A percentile compares a stretch with the other conserved stretches of the same genome.
phyloP scores from a whole-genome alignment of 148 eudicot species.

The Fagopyrum tataricum region DNA sequence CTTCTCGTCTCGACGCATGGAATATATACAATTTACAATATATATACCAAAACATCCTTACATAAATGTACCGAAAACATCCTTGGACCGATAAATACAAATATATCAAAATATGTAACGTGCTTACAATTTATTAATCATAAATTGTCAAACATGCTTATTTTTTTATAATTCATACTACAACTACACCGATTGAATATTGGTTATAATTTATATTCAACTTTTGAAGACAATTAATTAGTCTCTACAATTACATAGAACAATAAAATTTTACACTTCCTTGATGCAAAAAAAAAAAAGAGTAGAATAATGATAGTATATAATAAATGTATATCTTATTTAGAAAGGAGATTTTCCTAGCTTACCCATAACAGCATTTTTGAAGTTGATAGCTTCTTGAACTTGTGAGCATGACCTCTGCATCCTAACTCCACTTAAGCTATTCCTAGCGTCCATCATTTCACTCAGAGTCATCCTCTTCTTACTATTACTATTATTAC shows the following conservation, averaged over 20 bases:
- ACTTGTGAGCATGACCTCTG: slow-evolving; percentile 73
- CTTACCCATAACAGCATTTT: slow-evolving; percentile 68
- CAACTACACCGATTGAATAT: no score
- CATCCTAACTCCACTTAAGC: slow-evolving; percentile 70
- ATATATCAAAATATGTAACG: no score
- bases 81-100: no score
- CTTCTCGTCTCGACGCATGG: no score
- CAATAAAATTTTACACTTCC: not conserved
- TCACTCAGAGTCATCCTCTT: slow-evolving; percentile 49
- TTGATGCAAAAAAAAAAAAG: not conserved
- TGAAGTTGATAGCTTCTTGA: slow-evolving; percentile 59
- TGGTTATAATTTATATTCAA: no score
- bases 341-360: slow-evolving; percentile 37
- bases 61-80: no score
- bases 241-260: not conserved
- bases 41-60: no score
- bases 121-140: no score
- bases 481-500: slow-evolving; percentile 17
- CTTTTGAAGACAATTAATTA: no score
- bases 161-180: no score
- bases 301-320: not conserved
- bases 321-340: not conserved
- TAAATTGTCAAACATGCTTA: no score
- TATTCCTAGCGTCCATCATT: slow-evolving; percentile 70
- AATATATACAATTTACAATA: no score